Evolutionary conservation across 139 green algal species (phyloP), one percentile per base, ranked within the genome.

Genomic region (Chlamydomonas incerta): DNA sequence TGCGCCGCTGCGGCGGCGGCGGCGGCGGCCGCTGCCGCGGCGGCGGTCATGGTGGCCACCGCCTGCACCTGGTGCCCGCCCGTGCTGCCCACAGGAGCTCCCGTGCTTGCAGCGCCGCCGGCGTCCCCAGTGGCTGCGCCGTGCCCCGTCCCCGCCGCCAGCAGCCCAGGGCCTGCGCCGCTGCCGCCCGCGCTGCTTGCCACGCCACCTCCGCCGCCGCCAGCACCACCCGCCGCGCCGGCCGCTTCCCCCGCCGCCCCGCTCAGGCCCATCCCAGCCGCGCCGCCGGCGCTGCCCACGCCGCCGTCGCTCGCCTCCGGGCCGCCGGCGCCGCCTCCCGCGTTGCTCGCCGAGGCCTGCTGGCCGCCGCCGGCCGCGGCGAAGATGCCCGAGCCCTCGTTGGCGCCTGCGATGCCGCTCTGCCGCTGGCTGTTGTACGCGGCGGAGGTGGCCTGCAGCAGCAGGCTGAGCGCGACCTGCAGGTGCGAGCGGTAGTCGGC

Each of bases 371-470:
- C 63, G n/a, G 13, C 63, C 21, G n/a, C 79, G 0, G 34, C 80
- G 29, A 86, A 86, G 26, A 86, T 62, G 4, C 80, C 80, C 8
- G 80, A 86, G 33, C 80, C 80, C 50, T 86, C 68, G 33, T 47
- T 47, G 0, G 52, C 80, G 28, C 80, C 80, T 0, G 68, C 80
- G 14, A 86, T 60, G 14, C 80, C 80, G 69, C 80, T 86, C 50
- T 86, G 80, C 17, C 67, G 68, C 80, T 86, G 80, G 67, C 80
- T 86, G 80, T 86, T 79, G 52, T 80, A 86, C 8, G 81, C 81
- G 21, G 60, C 69, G 0, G 81, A 87, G 28, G 81, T 87, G 24
- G 81, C 81, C 33, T 87, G 81, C 58, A 81, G 60, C 37, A 87
- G 18, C 37, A 87, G 50, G 58, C 81, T 87, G 0, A 87, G 81